These are phyloP conservation scores for Ceratocystiopsis sp. DNA, from an alignment of 2,329 filamentous ascomycete genomes.

Conservation along the genomic window DNA sequence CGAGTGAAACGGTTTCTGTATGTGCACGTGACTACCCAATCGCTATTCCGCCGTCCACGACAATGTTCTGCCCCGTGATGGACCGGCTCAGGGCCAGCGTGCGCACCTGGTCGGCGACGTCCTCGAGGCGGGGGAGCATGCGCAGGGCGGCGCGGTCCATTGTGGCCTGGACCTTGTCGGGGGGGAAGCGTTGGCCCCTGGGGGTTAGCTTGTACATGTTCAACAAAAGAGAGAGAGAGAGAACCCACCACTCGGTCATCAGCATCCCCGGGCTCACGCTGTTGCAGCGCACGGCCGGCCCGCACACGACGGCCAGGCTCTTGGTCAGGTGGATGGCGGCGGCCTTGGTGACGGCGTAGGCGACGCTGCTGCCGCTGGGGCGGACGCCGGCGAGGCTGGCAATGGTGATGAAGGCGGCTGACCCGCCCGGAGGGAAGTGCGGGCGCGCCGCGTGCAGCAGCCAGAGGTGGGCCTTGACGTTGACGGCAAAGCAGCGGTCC, in stretches of 20 bases:
- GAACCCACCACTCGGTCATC: constrained; percentile 16
- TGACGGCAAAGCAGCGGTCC: constrained; percentile 42
- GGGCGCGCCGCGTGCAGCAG: constrained; percentile 36
- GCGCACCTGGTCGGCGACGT: no score
- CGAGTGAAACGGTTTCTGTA: no score
- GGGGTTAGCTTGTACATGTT: no score
- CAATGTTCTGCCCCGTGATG: no score
- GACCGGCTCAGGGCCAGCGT: no score
- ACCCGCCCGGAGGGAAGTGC: constrained; percentile 29
- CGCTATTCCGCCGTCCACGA: no score
- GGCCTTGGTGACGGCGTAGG: constrained; percentile 63
- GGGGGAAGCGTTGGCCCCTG: no score
- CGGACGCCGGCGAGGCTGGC: constrained; percentile 48
- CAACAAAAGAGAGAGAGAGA: no score
- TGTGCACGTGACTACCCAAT: no score
- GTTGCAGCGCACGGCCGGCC: constrained; percentile 40
- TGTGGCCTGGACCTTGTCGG: no score
- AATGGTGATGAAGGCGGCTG: constrained; percentile 44
- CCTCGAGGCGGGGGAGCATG: no score
- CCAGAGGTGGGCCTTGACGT: constrained; percentile 46
- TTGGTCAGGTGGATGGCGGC: constrained; percentile 46
- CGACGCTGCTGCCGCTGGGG: constrained; percentile 43
- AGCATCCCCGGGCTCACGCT: constrained; percentile 37
- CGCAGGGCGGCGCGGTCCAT: no score
- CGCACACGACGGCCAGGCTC: constrained; percentile 32